Percentiles rank a stretch among this genome's conserved stretches.
These are phyloP conservation scores for Chytridium lagenaria DNA, from an alignment of 371 early-diverging fungal genomes.

Conservation along the genomic window DNA sequence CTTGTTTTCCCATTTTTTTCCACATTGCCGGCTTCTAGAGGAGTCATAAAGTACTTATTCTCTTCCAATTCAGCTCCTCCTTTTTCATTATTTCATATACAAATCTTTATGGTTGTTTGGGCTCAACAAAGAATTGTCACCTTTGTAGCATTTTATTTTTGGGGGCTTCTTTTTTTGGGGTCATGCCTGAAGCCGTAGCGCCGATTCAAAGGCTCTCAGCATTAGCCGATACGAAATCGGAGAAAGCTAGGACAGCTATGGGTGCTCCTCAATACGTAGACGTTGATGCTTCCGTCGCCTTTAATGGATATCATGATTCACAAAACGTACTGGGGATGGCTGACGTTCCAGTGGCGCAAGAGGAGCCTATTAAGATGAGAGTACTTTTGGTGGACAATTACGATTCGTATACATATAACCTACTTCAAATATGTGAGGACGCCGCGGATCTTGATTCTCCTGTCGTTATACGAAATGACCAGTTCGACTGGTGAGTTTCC, in stretches of 20 bases:
- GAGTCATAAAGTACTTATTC: too few relatives aligned
- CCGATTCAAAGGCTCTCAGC: neutral
- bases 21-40: too few relatives aligned
- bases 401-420: conserved; percentile 96
- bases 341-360: too few relatives aligned
- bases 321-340: too few relatives aligned
- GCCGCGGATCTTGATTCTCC: conserved; percentile 19
- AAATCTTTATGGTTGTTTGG: neutral
- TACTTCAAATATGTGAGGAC: conserved; percentile 71
- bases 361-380: conserved; percentile 23
- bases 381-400: conserved; percentile 92
- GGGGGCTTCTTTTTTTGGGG: neutral
- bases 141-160: neutral
- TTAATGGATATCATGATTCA: too few relatives aligned
- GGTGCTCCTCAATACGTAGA: neutral
- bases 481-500: conserved; percentile 72
- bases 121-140: too few relatives aligned
- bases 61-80: too few relatives aligned
- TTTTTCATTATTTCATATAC: too few relatives aligned
- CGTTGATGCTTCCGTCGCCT: too few relatives aligned
- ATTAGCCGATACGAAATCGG: neutral
- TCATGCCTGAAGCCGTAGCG: neutral
- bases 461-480: conserved; percentile 90
- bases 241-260: neutral
- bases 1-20: too few relatives aligned